These are phyloP conservation scores for Pseudoturritis turrita DNA, from an alignment of 345 rosid species.

Conservation along the genomic window DNA sequence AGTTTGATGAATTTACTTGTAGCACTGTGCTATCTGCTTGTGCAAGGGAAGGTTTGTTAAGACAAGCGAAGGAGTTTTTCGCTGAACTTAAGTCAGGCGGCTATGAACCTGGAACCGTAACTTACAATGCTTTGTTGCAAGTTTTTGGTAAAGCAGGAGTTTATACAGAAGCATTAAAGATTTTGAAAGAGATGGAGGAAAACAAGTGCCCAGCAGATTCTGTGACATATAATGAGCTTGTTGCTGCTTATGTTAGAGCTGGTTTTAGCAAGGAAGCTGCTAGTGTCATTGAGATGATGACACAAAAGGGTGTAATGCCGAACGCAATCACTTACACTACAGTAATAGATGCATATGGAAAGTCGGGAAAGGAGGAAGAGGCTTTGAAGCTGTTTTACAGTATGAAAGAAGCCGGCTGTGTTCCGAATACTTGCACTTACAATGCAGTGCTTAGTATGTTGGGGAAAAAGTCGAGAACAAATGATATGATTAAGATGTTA, in stretches of 20 bases:
- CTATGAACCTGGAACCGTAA: conserved; percentile 71
- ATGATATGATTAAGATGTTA: conserved; percentile 70
- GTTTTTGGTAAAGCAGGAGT: conserved; percentile 80
- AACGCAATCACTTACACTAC: conserved; percentile 84
- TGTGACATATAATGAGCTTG: conserved; percentile 82
- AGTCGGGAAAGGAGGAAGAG: conserved; percentile 61
- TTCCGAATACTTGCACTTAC: conserved; percentile 78
- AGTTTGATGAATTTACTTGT: conserved; percentile 80
- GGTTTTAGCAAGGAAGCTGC: conserved; percentile 80
- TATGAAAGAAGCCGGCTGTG: conserved; percentile 80
- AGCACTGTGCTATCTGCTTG: conserved; percentile 90
- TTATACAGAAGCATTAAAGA: conserved; percentile 60
- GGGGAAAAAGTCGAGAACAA: conserved; percentile 62
- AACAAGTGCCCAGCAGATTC: conserved; percentile 60
- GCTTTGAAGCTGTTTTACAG: conserved; percentile 57
- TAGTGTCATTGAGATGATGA: conserved; percentile 66
- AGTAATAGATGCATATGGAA: conserved; percentile 77
- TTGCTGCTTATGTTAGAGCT: conserved; percentile 80
- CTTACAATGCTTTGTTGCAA: conserved; percentile 73
- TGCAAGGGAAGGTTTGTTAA: conserved; percentile 75
- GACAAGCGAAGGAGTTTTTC: conserved; percentile 73
- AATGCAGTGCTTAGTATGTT: conserved; percentile 75
- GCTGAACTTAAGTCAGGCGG: conserved; percentile 60
- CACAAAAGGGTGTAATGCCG: conserved; percentile 60
- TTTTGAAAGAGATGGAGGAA: conserved; percentile 88